Conservation (phyloP, 441 rosid species). For the Populus hybrid region DNA sequence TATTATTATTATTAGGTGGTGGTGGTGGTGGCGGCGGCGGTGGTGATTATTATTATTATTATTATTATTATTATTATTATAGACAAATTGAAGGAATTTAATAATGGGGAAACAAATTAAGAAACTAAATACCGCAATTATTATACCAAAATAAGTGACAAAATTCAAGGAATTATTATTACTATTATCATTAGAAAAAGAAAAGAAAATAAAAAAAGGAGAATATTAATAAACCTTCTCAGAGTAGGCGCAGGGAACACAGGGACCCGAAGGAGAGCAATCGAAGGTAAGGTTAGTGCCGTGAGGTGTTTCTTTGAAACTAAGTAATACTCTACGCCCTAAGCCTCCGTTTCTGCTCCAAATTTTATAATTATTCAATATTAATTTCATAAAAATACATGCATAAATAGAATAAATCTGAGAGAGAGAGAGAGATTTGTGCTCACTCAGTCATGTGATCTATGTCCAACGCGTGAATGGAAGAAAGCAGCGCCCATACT, state of each 20-base stretch:
- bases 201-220: not conserved
- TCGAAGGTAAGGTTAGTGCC: conserved; percentile 70
- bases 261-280: conserved; percentile 90
- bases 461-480: not conserved
- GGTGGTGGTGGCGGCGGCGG: no score
- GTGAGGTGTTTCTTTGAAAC: conserved; percentile 61
- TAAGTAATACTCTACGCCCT: conserved; percentile 47
- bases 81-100: not conserved
- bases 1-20: no score
- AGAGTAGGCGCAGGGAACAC: conserved; percentile 55
- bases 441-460: not conserved
- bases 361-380: no score
- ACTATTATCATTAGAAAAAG: not conserved
- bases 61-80: no score
- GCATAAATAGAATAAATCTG: not conserved
- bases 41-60: no score
- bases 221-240: not conserved
- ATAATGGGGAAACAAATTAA: not conserved
- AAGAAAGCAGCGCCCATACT: not conserved
- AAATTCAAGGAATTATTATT: not conserved
- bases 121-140: not conserved
- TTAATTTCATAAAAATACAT: not conserved
- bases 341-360: conserved; percentile 25
- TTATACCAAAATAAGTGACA: not conserved
- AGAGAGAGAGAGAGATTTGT: not conserved